Evolutionary conservation across 495 filamentous ascomycete species (phyloP).

Genomic region (Jackrogersella multiformis): DNA sequence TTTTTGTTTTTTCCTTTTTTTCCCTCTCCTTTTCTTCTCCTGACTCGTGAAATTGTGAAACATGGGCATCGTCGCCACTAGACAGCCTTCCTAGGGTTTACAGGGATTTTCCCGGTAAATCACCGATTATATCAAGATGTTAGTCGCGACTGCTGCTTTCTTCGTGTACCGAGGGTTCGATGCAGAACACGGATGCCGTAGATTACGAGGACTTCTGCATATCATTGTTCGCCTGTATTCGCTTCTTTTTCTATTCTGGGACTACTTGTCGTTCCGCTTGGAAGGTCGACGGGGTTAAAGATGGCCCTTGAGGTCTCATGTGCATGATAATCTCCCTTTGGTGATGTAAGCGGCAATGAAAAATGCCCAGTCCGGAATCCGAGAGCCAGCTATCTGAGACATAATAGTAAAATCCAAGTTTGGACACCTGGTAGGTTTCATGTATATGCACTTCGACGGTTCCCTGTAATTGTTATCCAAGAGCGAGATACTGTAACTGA

Average conservation of each 20-base stretch:
- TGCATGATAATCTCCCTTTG: slow-evolving; percentile 6
- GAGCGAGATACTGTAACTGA: slow-evolving; percentile 9
- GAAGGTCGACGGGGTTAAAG: not conserved
- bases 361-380: slow-evolving; percentile 3
- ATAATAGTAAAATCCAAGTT: not conserved
- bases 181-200: not conserved
- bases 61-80: too few species aligned
- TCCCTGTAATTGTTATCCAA: not conserved
- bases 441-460: not conserved
- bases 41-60: too few species aligned
- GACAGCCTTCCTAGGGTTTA: too few species aligned
- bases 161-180: slow-evolving; percentile 1
- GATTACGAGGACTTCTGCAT: not conserved
- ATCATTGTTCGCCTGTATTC: not conserved
- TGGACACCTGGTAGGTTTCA: not conserved
- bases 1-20: too few species aligned
- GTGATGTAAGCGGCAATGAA: not conserved
- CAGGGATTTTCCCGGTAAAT: too few species aligned
- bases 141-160: not conserved
- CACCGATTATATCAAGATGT: too few species aligned
- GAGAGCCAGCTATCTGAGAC: not conserved
- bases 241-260: not conserved
- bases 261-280: not conserved
- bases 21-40: too few species aligned
- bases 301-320: not conserved